Base-by-base conservation (phyloP, 805 yeast species). In the Ogataea ganodermae region DNA sequence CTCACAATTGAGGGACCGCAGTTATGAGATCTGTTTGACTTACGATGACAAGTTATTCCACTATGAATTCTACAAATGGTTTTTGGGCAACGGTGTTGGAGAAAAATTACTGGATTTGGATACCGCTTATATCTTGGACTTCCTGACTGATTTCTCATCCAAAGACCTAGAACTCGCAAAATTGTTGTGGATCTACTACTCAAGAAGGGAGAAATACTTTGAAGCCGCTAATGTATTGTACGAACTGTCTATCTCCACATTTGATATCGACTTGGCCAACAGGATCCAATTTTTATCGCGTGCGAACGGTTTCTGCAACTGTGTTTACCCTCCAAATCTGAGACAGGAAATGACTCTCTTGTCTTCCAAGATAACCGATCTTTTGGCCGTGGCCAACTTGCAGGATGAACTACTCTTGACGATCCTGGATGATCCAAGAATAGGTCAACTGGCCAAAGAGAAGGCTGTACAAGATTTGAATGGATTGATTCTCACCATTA, bases 11-110 rank as follows among this genome's bases (percentile, higher is more conserved):
- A 77, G 95, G 56, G 88, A 87, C 56, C 74, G 80, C 35, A 80
- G 94, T 26, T 91, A 91, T 63, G 76, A 78, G 7, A 75, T 84
- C 14, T 88, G 94, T 46, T 81, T 90, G 58, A 78, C 79, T 14
- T 83, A 84, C 44, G 74, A 79, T 37, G 98, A 94, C 62, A 87
- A 84, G 59, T 65, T 82, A n/a, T 94, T 94, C 76, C 99, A 94
- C 55, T 89, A 84, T 67, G 87, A 88, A 53, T 79, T 94, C 54
- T 94, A 94, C 66, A 92, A 89, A 63, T 94, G 98, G 97, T 83
- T 89, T 57, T 84, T 89, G 27, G 69, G 75, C 36, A 88, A 87
- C 60, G 91, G 89, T 3, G 78, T 82, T 23, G 84, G 88, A 51
- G 94, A 86, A 46, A 80, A 87, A 51, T 70, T 94, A 36, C 72